These are phyloP conservation scores for Pythium rishiriense DNA, from an alignment of 352 stramenopile genomes.

Conservation along the genomic window DNA sequence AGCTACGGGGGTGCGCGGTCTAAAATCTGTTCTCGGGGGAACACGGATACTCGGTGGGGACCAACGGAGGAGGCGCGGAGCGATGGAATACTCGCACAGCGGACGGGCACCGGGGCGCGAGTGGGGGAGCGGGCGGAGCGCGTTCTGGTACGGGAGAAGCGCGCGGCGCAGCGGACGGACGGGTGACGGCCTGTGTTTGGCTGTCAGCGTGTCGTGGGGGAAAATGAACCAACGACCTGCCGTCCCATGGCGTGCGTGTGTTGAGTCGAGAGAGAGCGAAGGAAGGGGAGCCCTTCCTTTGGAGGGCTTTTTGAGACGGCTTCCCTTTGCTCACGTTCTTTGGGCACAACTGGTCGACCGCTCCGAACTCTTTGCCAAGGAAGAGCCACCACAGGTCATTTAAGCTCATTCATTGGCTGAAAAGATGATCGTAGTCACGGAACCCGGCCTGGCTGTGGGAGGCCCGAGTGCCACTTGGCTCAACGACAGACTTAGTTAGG, in stretches of 20 bases:
- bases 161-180: background rate
- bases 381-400: background rate
- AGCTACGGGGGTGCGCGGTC: background rate
- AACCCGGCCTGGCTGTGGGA: slow-evolving; percentile 7
- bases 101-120: background rate
- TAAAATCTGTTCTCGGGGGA: background rate
- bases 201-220: slow-evolving; percentile 6
- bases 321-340: background rate
- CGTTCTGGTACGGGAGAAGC: background rate
- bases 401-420: slow-evolving; percentile 7
- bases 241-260: background rate
- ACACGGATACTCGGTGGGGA: background rate
- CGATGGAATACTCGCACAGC: background rate
- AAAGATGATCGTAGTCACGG: slow-evolving; percentile 8
- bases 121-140: background rate
- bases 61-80: background rate
- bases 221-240: slow-evolving; percentile 9
- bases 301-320: background rate
- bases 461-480: background rate
- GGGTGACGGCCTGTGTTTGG: background rate
- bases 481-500: slow-evolving; percentile 13
- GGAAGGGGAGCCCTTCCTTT: no score
- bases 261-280: background rate
- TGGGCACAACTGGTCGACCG: slow-evolving; percentile 15
- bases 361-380: slow-evolving; percentile 23